Evolutionary conservation across 192 early-diverging fungal species (phyloP), one percentile per base, ranked within the genome.

Genomic region (Backusella luteola): DNA sequence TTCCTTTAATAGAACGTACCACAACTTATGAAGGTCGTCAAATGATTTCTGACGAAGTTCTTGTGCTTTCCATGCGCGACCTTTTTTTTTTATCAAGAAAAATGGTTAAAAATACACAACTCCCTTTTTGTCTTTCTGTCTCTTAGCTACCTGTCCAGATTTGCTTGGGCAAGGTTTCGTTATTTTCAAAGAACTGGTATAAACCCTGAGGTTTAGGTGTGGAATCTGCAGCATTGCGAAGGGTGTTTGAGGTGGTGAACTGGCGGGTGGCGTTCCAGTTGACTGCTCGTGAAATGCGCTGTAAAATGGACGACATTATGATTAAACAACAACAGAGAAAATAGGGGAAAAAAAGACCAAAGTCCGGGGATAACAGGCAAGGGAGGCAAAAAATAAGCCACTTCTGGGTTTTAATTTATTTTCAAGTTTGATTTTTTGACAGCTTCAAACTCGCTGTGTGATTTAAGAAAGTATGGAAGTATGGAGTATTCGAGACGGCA

Each of bases 1-100:
- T 77, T 95, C 94, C 84, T 95, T 95, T 38, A 95, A 84, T 75
- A 94, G 83, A 23, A 95, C 86, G 78, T 91, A 97, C 98, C 98
- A 99, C 76, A 99, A 86, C 84, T 92, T 94, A 84, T 98, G 98
- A 75, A 99, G 86, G 83, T 99, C 98, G 49, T 99, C 95, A 87
- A 97, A 99, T 66, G 91, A 94, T 88, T 99, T 99, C 74, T 85
- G 79, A 21, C 98, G 89, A 73, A 99, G 88, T 84, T 98, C 98
- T 38, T 89, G 88, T 12, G 93, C 93, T 71, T 85, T 84, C 98
- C 98, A 99, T 66, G 94, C 89, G 15, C 96, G 91, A 35, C 98
- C 93, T 94, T 46, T 17, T 29, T 26, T 17, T 67, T 69, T 63
- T 39, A 42, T 72, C 14, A 29, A 15, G 36, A 53, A 35, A 67